Evolutionary conservation across 2,329 filamentous ascomycete genomes (phyloP).

Genomic region (Pseudogymnoascus sp.): DNA sequence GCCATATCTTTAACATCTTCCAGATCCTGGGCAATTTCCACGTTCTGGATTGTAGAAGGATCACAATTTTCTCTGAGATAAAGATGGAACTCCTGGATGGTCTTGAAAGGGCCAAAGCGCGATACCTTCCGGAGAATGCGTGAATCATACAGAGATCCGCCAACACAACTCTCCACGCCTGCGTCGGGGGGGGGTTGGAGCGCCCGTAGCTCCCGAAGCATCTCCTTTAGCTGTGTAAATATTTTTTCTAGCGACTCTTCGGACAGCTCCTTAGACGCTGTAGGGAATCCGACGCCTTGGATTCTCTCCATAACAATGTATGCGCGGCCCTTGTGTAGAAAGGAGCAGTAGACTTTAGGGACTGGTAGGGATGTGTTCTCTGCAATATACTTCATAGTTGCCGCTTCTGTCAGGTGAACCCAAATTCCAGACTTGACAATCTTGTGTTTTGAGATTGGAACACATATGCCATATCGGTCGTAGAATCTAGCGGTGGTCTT

Average conservation of each 20-base stretch:
- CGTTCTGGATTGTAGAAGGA: conserved; percentile 17
- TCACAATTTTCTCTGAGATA: conserved; percentile 25
- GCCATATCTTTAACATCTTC: conserved; percentile 30
- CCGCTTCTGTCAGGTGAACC: conserved; percentile 31
- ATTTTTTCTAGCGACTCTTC: conserved; percentile 11
- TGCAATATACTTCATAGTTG: conserved; percentile 34
- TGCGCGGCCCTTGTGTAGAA: conserved; percentile 31
- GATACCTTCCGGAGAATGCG: conserved; percentile 17
- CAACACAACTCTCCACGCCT: conserved; percentile 12
- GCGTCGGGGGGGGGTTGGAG: not conserved
- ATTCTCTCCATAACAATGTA: conserved; percentile 42
- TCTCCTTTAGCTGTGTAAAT: conserved; percentile 11
- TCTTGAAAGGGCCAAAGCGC: conserved; percentile 29
- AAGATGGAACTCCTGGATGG: conserved; percentile 29
- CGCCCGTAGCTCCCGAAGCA: conserved; percentile 13
- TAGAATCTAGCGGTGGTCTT: not conserved
- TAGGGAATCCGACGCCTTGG: conserved; percentile 20
- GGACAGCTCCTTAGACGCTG: conserved; percentile 10
- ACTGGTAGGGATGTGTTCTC: conserved; percentile 37
- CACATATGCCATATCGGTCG: not conserved
- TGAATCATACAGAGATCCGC: conserved; percentile 24
- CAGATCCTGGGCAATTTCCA: conserved; percentile 21
- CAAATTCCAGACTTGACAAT: conserved; percentile 13
- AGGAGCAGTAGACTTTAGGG: conserved; percentile 38
- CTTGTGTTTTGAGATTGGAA: not conserved